A percentile compares a stretch with the other conserved stretches of the same genome.
Evolutionary conservation across 2,329 filamentous ascomycete genomes (phyloP).

Genomic region (Fusarium redolens): DNA sequence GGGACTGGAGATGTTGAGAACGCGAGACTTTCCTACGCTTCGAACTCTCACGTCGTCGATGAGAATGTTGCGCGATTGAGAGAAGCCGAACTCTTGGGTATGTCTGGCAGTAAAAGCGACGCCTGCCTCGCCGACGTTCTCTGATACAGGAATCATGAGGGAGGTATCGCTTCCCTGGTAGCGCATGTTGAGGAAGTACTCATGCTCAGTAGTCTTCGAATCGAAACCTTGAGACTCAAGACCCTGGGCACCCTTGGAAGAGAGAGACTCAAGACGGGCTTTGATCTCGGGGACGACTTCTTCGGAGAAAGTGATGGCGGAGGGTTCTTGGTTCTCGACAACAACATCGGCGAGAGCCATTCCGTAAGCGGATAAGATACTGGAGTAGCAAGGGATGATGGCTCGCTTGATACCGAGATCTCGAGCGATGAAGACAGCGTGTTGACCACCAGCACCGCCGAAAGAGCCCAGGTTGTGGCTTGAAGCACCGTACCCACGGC

Average conservation of each 20-base stretch:
- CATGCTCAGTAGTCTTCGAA: conserved; percentile 54
- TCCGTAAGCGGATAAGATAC: conserved; percentile 59
- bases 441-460: conserved; percentile 56
- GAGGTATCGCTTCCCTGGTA: conserved; percentile 58
- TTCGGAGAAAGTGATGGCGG: conserved; percentile 45
- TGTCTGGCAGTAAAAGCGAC: conserved; percentile 51
- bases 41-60: conserved; percentile 58
- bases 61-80: conserved; percentile 52
- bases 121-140: conserved; percentile 46
- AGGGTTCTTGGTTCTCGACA: conserved; percentile 54
- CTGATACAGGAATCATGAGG: conserved; percentile 52
- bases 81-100: conserved; percentile 56
- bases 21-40: conserved; percentile 48
- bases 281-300: conserved; percentile 32
- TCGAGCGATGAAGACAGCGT: conserved; percentile 56
- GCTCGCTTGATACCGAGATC: conserved; percentile 57
- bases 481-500: conserved; percentile 42
- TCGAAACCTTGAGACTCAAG: conserved; percentile 52
- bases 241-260: conserved; percentile 35
- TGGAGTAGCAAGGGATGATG: conserved; percentile 59
- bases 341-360: conserved; percentile 60
- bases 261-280: conserved; percentile 39
- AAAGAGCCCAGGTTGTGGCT: conserved; percentile 45
- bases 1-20: conserved; percentile 39
- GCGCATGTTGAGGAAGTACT: conserved; percentile 57